These are phyloP conservation scores for Lobosporangium transversale DNA, from an alignment of 192 early-diverging fungal genomes.

Conservation along the genomic window DNA sequence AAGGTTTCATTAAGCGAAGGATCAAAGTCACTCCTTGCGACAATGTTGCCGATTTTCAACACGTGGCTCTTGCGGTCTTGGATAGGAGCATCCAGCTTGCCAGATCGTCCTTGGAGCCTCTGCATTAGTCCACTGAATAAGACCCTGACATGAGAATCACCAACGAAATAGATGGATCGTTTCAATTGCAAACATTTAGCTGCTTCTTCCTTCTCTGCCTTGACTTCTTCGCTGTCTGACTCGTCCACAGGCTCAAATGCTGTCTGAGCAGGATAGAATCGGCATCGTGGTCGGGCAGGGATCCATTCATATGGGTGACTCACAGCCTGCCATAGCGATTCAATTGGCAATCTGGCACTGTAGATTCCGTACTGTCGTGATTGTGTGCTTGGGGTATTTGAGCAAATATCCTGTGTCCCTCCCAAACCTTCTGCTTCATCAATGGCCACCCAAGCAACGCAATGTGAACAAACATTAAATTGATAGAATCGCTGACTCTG, in stretches of 20 bases:
- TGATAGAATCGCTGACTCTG: constrained; percentile 12
- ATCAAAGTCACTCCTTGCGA: constrained; percentile 11
- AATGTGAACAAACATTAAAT: constrained; percentile 34
- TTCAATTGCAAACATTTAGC: constrained; percentile 8
- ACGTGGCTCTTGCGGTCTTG: neutral
- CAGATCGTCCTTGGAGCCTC: constrained; percentile 17
- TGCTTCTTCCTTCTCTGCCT: constrained; percentile 9
- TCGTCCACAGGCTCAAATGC: constrained; percentile 10
- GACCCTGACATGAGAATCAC: constrained; percentile 22
- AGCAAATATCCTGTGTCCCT: constrained; percentile 17
- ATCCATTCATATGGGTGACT: constrained; percentile 40
- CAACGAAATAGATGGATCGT: constrained; percentile 28
- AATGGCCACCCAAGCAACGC: constrained; percentile 12
- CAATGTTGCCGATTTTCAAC: constrained; percentile 1
- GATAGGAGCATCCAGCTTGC: neutral
- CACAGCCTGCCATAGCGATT: constrained; percentile 18
- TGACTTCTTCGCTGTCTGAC: constrained; percentile 6
- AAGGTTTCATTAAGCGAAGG: constrained; percentile 9
- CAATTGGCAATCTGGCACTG: constrained; percentile 6
- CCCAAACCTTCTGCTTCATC: constrained; percentile 20
- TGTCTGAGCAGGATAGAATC: constrained; percentile 9
- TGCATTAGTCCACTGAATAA: constrained; percentile 28
- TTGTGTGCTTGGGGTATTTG: neutral
- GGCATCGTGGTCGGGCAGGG: constrained; percentile 31
- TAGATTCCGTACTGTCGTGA: constrained; percentile 36